Conservation (phyloP, 2,329 filamentous ascomycete species). For the Cercospora sojina region DNA sequence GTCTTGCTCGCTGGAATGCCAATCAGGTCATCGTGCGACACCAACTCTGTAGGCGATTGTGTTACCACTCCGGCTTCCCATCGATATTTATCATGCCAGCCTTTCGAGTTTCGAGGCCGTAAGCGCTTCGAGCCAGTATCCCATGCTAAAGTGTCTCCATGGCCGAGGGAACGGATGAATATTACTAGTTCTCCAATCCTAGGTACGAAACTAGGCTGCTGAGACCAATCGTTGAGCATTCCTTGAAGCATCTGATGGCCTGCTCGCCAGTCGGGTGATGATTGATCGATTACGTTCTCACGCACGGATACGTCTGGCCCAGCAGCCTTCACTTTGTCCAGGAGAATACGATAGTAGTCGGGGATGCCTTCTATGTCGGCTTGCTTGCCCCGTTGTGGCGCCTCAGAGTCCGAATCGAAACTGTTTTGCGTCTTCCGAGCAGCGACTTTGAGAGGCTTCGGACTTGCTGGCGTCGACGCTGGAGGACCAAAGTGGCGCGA, state of each 20-base stretch:
- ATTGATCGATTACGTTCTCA: conserved; percentile 48
- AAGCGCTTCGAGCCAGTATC: conserved; percentile 31
- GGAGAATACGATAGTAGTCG: conserved; percentile 53
- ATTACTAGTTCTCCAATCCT: conserved; percentile 59
- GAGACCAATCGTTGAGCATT: conserved; percentile 44
- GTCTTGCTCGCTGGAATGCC: conserved; percentile 41
- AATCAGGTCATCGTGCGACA: conserved; percentile 49
- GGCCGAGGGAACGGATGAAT: conserved; percentile 44
- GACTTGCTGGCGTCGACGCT: not conserved
- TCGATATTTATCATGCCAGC: conserved; percentile 37
- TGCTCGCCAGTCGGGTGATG: conserved; percentile 58
- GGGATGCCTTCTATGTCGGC: conserved; percentile 55
- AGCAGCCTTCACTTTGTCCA: conserved; percentile 49
- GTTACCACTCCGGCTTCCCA: conserved; percentile 61
- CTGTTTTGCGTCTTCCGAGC: conserved; percentile 12
- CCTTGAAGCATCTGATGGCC: conserved; percentile 47
- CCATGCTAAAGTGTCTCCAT: conserved; percentile 35
- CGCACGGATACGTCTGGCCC: conserved; percentile 41
- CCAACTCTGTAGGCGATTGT: conserved; percentile 49
- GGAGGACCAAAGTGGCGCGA: conserved; percentile 13
- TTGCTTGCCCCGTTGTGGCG: conserved; percentile 23
- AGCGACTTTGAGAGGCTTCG: not conserved
- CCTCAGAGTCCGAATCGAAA: conserved; percentile 18
- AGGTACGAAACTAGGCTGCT: conserved; percentile 54
- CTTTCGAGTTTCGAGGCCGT: conserved; percentile 15